Evolutionary conservation across 2,329 filamentous ascomycete genomes (phyloP).

Genomic region (Beauveria varroae): DNA sequence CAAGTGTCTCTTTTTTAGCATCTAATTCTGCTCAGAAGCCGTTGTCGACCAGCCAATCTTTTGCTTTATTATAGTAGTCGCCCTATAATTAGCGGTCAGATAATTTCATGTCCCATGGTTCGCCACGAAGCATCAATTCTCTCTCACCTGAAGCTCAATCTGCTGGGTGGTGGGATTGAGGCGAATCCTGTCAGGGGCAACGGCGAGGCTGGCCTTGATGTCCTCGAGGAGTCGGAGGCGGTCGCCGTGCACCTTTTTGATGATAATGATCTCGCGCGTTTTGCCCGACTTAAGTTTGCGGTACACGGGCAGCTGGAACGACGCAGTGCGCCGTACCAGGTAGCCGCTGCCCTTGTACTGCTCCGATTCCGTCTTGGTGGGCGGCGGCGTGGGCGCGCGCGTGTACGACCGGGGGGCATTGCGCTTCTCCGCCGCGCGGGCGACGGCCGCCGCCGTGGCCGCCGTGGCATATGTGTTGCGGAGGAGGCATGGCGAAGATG

Average conservation of each 20-base stretch:
- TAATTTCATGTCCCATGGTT: too few relatives aligned
- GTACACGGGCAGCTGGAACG: slow-evolving; percentile 71
- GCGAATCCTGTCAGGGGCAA: slow-evolving; percentile 47
- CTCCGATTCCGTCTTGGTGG: slow-evolving; percentile 24
- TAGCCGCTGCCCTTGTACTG: slow-evolving; percentile 26
- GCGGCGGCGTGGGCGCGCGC: slow-evolving; percentile 22
- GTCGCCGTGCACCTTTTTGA: slow-evolving; percentile 78
- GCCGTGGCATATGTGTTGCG: slow-evolving; percentile 5
- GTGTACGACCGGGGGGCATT: slow-evolving; percentile 14
- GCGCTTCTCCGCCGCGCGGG: not conserved
- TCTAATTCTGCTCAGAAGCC: slow-evolving; percentile 25
- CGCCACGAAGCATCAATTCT: not conserved
- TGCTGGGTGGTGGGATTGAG: slow-evolving; percentile 60
- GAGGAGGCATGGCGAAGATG: not conserved
- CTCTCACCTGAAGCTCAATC: slow-evolving; percentile 62
- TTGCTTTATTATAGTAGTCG: slow-evolving; percentile 22
- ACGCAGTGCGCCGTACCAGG: slow-evolving; percentile 63
- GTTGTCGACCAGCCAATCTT: slow-evolving; percentile 25
- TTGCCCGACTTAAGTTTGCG: slow-evolving; percentile 64
- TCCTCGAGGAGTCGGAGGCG: slow-evolving; percentile 54
- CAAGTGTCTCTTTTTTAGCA: not conserved
- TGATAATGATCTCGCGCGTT: slow-evolving; percentile 62
- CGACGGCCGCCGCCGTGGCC: slow-evolving; percentile 3
- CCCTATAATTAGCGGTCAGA: slow-evolving; percentile 22
- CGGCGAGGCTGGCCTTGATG: slow-evolving; percentile 48